These are phyloP conservation scores for Coprinellus micaceus DNA, from an alignment of 768 basidiomycete species.

Conservation along the genomic window DNA sequence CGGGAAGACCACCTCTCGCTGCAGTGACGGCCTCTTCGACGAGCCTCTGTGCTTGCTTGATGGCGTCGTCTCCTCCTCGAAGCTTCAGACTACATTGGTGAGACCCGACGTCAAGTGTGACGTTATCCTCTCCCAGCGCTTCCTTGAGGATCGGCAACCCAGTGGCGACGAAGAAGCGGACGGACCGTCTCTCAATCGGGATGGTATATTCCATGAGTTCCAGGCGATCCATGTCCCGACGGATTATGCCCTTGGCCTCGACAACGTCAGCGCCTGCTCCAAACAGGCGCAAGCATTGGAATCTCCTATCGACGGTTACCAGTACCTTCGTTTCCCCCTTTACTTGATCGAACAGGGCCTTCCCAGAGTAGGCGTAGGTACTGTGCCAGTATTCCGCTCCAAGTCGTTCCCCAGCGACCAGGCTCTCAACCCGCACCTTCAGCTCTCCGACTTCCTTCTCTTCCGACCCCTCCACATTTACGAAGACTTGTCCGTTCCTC, in stretches of 20 bases:
- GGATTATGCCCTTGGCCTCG: slow-evolving; percentile 41
- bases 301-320: slow-evolving; percentile 45
- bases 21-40: slow-evolving; percentile 28
- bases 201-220: slow-evolving; percentile 39
- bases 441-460: slow-evolving; percentile 52
- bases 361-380: slow-evolving; percentile 28
- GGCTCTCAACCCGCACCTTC: slow-evolving; percentile 57
- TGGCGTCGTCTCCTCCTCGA: slow-evolving; percentile 55
- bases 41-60: slow-evolving; percentile 41
- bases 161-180: slow-evolving; percentile 47
- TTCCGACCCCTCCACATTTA: slow-evolving; percentile 48
- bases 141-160: slow-evolving; percentile 51
- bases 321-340: slow-evolving; percentile 35
- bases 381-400: slow-evolving; percentile 47
- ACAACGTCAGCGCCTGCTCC: slow-evolving; percentile 38
- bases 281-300: slow-evolving; percentile 41
- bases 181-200: slow-evolving; percentile 32
- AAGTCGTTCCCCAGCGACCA: slow-evolving; percentile 49
- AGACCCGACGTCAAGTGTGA: slow-evolving; percentile 39
- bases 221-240: slow-evolving; percentile 44
- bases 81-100: slow-evolving; percentile 41
- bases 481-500: slow-evolving; percentile 24
- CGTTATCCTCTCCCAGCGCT: slow-evolving; percentile 51
- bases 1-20: background rate
- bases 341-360: slow-evolving; percentile 32